Evolutionary conservation across 495 filamentous ascomycete species (phyloP).

Genomic region (Hyaloscypha finlandica): DNA sequence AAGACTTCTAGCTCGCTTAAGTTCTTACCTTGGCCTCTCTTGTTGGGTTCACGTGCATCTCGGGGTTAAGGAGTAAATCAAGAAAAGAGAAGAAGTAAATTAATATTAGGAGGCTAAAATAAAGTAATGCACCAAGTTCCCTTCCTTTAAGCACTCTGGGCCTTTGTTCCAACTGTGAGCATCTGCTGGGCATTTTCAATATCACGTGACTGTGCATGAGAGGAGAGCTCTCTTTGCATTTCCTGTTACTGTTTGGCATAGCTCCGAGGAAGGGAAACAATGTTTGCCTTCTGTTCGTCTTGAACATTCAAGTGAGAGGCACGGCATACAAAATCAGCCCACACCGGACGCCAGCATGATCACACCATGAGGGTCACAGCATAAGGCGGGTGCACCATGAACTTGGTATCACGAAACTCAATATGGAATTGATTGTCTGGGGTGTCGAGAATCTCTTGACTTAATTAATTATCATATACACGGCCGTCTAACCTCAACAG

Average conservation of each 20-base stretch:
- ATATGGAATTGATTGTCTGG: neutral
- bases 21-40: neutral
- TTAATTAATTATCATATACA: conserved; percentile 49
- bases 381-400: neutral
- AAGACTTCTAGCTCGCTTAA: conserved; percentile 16
- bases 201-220: neutral
- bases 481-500: conserved; percentile 48
- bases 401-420: neutral
- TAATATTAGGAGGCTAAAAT: too few relatives aligned
- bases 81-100: too few relatives aligned
- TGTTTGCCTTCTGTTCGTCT: neutral
- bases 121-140: too few relatives aligned
- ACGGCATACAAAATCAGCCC: neutral
- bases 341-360: neutral
- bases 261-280: neutral
- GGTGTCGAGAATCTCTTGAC: conserved; percentile 17
- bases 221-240: neutral
- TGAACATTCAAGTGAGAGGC: neutral
- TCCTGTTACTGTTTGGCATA: neutral
- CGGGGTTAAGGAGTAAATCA: too few relatives aligned
- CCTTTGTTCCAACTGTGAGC: too few relatives aligned
- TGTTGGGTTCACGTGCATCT: too few relatives aligned
- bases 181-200: neutral
- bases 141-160: too few relatives aligned
- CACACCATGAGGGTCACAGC: neutral